Base-by-base conservation (phyloP, 306 rosid genomes). In the Medicago truncatula region DNA sequence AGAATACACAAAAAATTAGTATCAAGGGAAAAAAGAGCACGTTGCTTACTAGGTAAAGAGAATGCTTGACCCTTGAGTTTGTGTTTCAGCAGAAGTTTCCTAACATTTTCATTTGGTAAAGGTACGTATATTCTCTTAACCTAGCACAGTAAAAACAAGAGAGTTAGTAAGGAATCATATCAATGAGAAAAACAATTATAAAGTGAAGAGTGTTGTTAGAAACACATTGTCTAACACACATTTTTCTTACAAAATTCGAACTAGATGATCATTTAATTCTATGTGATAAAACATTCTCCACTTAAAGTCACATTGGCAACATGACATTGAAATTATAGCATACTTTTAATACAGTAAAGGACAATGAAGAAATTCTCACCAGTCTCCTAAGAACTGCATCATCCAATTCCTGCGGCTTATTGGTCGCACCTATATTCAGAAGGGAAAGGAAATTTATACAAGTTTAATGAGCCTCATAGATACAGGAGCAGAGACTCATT, bases 361-460 rank as follows among this genome's bases (percentile, higher is more conserved):
- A 23, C 28, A 56, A 0, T 65, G 41, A 39, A 74, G 75, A 80
- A 46, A 78, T 83, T 82, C 89, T 78, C 62, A 95, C 98, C 92
- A 95, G 84, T 86, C 98, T 90, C 88, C 98, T 85, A 56, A 95
- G 93, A 78, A 95, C 98, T 8, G 98, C 98, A 40, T 95, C 98
- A 85, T 95, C 98, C 82, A 95, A 81, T 79, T 95, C 98, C 81
- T 92, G 97, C 1, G 98, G 98, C 93, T 92, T 95, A 83, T 95
- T 95, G 28, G 98, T 95, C 23, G 98, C 98, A 82, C 98, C 98
- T 95, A 78, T 58, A 81, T 70, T 77, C 70, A 81, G 57, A 58
- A 72, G 71, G 80, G 52, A 57, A 64, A 64, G 64, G 41, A 56
- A 40, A 63, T 56, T 63, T 39, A 49, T 3, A 73, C 46, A 59